Conservation (phyloP, 805 yeast species). For the Starmerella sirachaensis region DNA sequence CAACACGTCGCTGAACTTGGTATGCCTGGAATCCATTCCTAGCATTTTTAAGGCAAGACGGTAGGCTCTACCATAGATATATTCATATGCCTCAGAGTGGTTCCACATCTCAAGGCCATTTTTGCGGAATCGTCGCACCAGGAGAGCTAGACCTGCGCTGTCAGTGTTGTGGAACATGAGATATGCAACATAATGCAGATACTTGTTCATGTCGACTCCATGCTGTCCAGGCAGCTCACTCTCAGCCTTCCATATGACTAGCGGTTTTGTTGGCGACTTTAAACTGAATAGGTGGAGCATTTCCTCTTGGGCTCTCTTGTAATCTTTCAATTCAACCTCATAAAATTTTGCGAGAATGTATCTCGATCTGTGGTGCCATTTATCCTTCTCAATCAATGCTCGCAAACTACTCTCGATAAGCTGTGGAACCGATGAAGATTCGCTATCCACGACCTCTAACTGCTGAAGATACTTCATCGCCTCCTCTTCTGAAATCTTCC, state of each 20-base stretch:
- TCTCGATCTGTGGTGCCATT: slow-evolving; percentile 84
- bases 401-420: slow-evolving; percentile 3
- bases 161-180: slow-evolving; percentile 45
- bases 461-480: not conserved
- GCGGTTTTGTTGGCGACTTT: slow-evolving; percentile 49
- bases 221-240: slow-evolving; percentile 87
- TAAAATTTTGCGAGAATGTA: slow-evolving; percentile 57
- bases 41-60: slow-evolving; percentile 38
- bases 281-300: slow-evolving; percentile 52
- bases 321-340: slow-evolving; percentile 42
- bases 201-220: slow-evolving; percentile 62
- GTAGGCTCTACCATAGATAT: slow-evolving; percentile 41
- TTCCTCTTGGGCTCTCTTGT: slow-evolving; percentile 46
- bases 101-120: slow-evolving; percentile 66
- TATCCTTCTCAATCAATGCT: slow-evolving; percentile 49
- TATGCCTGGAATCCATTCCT: slow-evolving; percentile 28
- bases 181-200: slow-evolving; percentile 51
- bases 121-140: slow-evolving; percentile 65
- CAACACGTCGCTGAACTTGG: slow-evolving; percentile 40
- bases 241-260: slow-evolving; percentile 90
- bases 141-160: slow-evolving; percentile 42
- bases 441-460: not conserved
- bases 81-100: slow-evolving; percentile 56
- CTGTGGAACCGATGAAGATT: not conserved
- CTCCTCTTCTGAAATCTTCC: not conserved